phyloP scores from a whole-genome alignment of 768 basidiomycete genomes.

The Phlebiopsis flavidoalba region DNA sequence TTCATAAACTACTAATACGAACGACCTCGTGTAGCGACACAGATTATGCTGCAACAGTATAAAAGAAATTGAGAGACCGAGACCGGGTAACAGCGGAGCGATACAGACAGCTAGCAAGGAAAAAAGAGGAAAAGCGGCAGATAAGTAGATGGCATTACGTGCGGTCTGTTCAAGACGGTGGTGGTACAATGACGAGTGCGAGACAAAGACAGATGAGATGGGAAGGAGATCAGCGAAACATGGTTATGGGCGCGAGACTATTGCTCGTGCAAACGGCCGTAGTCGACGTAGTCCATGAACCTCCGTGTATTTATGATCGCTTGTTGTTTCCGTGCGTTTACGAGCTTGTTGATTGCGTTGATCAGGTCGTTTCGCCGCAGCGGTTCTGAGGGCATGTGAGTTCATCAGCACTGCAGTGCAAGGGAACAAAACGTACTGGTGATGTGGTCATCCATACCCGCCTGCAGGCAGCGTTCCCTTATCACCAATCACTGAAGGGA shows the following conservation, averaged over 20 bases:
- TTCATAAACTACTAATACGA: neutral
- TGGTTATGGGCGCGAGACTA: neutral
- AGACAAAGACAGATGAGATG: neutral
- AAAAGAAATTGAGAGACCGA: neutral
- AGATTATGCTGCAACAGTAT: neutral
- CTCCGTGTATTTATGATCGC: neutral
- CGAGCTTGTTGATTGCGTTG: constrained; percentile 79
- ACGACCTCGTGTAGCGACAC: neutral
- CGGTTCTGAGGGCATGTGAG: constrained; percentile 49
- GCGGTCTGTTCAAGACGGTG: constrained; percentile 1
- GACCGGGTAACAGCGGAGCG: neutral
- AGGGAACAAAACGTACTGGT: constrained; percentile 51
- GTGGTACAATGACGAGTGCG: neutral
- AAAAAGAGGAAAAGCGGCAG: neutral
- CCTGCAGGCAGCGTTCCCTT: constrained; percentile 69
- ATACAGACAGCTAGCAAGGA: neutral
- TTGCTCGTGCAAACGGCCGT: neutral
- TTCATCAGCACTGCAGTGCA: neutral
- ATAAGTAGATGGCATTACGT: constrained; percentile 9
- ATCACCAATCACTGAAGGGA: constrained; percentile 76
- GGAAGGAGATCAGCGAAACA: neutral
- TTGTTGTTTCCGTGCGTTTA: constrained; percentile 45
- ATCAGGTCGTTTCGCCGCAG: constrained; percentile 72
- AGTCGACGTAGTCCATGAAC: neutral
- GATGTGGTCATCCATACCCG: constrained; percentile 82